Base-by-base conservation (phyloP, 805 yeast genomes). In the Grigorovia transvaalensis region DNA sequence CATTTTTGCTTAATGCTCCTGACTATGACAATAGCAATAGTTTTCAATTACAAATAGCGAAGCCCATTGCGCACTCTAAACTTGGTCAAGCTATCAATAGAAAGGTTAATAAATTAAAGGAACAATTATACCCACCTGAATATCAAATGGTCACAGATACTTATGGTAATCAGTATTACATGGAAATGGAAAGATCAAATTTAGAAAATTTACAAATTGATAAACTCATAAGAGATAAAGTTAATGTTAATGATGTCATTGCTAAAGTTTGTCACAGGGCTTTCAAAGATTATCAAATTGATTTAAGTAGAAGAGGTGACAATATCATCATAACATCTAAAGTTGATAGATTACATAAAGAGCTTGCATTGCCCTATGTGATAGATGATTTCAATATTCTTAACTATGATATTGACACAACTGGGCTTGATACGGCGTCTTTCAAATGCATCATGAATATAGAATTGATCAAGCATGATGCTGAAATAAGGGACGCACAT, bases 151-250 rank as follows among this genome's bases (percentile, higher is more conserved):
- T 59, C 8, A 57, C 57, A n/a, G 68, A 65, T 46, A 49, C 55
- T 18, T 60, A 58, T 44, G 68, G 68, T 41, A 66, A 63, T 46
- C 62, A 63, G 18, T 62, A 56, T 45, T 65, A 63, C 35, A 60
- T 63, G 29, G 63, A 59, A 45, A 65, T 62, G 18, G 57, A 58
- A 40, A 50, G 56, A 1, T 59, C 58, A 44, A 66, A 60, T 38
- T 58, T 59, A 7, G 57, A 55, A 18, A 30, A 54, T 17, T 6
- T 63, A 43, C 48, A 55, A 17, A 47, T 65, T 7, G 63, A 66
- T 45, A 38, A 38, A 15, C 8, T 38, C 15, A 13, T 38, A 15
- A 38, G 17, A n/a, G 42, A 38, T 38, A 38, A 38, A 38, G 15
- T 38, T 4, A 38, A 38, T 38, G 42, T 38, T 15, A 38, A 38